phyloP scores from a whole-genome alignment of 1,284 basidiomycete genomes.

The Cystobasidium pallidum region DNA sequence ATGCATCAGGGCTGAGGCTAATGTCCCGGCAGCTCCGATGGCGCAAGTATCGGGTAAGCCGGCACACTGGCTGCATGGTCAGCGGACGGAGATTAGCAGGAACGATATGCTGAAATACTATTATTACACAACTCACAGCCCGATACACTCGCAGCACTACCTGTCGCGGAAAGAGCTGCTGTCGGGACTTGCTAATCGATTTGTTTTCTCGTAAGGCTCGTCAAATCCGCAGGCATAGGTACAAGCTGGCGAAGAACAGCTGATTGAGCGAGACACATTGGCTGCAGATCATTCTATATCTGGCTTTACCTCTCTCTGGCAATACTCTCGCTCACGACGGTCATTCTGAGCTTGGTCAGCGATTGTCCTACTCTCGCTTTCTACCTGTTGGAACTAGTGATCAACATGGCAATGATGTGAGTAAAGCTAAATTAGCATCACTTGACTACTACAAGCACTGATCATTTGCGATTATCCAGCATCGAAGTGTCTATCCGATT shows the following conservation, averaged over 20 bases:
- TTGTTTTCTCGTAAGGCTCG: conserved; percentile 69
- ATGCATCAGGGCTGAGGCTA: background rate
- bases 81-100: background rate
- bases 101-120: background rate
- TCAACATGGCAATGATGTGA: conserved; percentile 85
- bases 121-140: background rate
- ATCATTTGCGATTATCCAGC: conserved; percentile 5
- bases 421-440: background rate
- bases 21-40: background rate
- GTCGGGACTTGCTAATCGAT: conserved; percentile 77
- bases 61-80: background rate
- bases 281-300: conserved; percentile 29
- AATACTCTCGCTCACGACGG: conserved; percentile 66
- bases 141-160: conserved; percentile 39
- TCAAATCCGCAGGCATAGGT: background rate
- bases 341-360: conserved; percentile 75
- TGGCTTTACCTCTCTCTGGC: conserved; percentile 27
- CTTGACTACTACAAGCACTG: conserved; percentile 39
- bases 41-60: conserved; percentile 6
- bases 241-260: conserved; percentile 52
- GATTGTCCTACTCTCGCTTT: conserved; percentile 65
- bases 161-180: conserved; percentile 75
- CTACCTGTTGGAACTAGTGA: conserved; percentile 85
- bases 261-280: too few relatives aligned
- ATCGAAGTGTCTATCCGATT: conserved; percentile 83